phyloP scores from a whole-genome alignment of 805 yeast species.

The Nakazawaea ernobii region DNA sequence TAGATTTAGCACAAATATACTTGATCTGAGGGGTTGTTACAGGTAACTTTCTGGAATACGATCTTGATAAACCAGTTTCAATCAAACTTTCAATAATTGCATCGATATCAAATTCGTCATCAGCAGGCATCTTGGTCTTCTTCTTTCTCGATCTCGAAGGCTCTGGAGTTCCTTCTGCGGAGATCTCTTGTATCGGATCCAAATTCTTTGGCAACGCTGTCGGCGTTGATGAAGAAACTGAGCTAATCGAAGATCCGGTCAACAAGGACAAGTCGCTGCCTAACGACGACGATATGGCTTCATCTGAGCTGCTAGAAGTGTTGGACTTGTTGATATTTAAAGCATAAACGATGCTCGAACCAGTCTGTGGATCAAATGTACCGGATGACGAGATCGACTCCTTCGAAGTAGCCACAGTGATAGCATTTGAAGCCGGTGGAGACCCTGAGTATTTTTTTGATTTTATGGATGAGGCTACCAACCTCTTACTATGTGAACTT shows the following conservation, averaged over 20 bases:
- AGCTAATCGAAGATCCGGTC: slow-evolving; percentile 22
- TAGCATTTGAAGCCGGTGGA: not conserved
- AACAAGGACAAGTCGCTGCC: slow-evolving; percentile 35
- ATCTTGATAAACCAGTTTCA: slow-evolving; percentile 40
- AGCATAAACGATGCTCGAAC: slow-evolving; percentile 39
- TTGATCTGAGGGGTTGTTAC: slow-evolving; percentile 49
- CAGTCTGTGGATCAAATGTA: slow-evolving; percentile 34
- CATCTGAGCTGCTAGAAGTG: slow-evolving; percentile 6
- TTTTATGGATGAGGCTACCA: slow-evolving; percentile 8
- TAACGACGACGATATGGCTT: slow-evolving; percentile 33
- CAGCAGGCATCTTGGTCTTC: not conserved
- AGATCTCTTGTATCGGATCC: slow-evolving; percentile 30
- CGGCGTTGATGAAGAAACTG: slow-evolving; percentile 17
- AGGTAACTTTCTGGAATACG: slow-evolving; percentile 41
- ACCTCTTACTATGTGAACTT: slow-evolving; percentile 7
- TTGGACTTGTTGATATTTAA: slow-evolving; percentile 14
- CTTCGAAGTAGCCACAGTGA: not conserved
- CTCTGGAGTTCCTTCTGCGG: slow-evolving; percentile 25
- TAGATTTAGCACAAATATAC: slow-evolving; percentile 48
- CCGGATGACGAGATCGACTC: slow-evolving; percentile 3
- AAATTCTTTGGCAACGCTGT: slow-evolving; percentile 22
- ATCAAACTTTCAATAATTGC: slow-evolving; percentile 56
- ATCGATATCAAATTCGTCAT: slow-evolving; percentile 48
- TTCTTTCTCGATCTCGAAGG: slow-evolving; percentile 8
- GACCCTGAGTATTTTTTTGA: slow-evolving; percentile 1